These are phyloP conservation scores for Teratosphaeria epicoccoides DNA, from an alignment of 2,329 filamentous ascomycete genomes.

Conservation along the genomic window DNA sequence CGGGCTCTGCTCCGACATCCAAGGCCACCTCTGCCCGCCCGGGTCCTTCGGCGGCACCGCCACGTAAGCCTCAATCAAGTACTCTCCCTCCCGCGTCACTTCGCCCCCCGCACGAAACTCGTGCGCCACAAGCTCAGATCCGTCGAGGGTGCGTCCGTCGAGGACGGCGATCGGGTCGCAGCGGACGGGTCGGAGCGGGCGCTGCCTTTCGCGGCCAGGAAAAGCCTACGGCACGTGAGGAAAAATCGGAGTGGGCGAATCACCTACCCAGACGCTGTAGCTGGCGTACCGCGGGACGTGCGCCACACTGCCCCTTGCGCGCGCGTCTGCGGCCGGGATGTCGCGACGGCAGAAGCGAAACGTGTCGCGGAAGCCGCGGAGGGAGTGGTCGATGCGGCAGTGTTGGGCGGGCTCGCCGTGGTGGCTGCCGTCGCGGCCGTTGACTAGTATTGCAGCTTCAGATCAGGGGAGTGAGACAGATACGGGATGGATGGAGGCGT, in stretches of 20 bases:
- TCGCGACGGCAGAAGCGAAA: slow-evolving; percentile 1
- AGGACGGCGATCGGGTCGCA: slow-evolving; percentile 2
- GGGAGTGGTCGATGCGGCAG: slow-evolving; percentile 1
- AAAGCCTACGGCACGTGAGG: too few relatives aligned
- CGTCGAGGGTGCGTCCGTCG: slow-evolving; percentile 1
- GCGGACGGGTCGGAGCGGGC: slow-evolving; percentile 1
- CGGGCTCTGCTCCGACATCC: slow-evolving; percentile 2
- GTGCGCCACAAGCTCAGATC: neutral
- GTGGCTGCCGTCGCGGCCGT: neutral
- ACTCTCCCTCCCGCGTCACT: slow-evolving; percentile 1
- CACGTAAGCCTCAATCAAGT: slow-evolving; percentile 2
- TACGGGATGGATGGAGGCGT: too few relatives aligned
- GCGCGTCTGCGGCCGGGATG: neutral
- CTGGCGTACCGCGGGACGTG: neutral
- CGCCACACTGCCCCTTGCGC: neutral
- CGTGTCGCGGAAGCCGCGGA: slow-evolving; percentile 1
- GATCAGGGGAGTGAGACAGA: too few relatives aligned
- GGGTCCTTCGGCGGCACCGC: neutral
- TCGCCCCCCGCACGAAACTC: slow-evolving; percentile 2
- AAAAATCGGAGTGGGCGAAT: slow-evolving; percentile 1
- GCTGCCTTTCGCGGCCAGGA: too few relatives aligned
- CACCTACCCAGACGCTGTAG: neutral
- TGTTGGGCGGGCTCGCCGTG: slow-evolving; percentile 1
- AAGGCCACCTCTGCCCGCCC: slow-evolving; percentile 1
- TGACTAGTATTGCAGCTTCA: too few relatives aligned